A percentile compares a stretch with the other conserved stretches of the same genome.
Evolutionary conservation across 768 basidiomycete species (phyloP).

Genomic region (Rhizopogon vulgaris): DNA sequence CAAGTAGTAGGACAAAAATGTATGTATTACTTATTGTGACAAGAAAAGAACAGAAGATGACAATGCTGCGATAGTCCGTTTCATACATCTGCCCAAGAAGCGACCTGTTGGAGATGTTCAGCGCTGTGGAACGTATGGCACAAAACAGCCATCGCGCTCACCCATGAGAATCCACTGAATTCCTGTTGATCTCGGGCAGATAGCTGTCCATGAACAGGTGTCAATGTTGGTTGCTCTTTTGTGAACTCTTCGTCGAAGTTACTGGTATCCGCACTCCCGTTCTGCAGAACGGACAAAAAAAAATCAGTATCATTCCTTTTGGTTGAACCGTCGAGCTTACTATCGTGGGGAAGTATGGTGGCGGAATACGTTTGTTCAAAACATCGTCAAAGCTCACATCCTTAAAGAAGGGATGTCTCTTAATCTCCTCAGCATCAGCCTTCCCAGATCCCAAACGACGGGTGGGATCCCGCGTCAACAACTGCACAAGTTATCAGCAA

Average conservation of each 20-base stretch:
- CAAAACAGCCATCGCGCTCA: conserved; percentile 19
- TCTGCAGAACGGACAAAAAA: conserved; percentile 35
- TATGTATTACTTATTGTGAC: conserved; percentile 26
- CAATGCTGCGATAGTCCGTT: conserved; percentile 24
- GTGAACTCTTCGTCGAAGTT: conserved; percentile 99
- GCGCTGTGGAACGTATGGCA: not conserved
- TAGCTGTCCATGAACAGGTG: conserved; percentile 93
- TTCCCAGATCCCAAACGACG: conserved; percentile 90
- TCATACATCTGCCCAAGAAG: conserved; percentile 55
- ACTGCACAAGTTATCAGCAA: conserved; percentile 35
- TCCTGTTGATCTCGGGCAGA: conserved; percentile 88
- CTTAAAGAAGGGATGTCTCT: conserved; percentile 96
- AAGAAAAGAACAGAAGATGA: conserved; percentile 23
- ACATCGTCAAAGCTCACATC: conserved; percentile 97
- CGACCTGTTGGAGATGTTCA: conserved; percentile 19
- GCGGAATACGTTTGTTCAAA: conserved; percentile 93
- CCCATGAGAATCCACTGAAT: conserved; percentile 98
- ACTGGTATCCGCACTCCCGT: conserved; percentile 79
- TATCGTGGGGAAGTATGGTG: conserved; percentile 95
- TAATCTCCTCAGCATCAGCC: conserved; percentile 94
- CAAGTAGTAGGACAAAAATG: conserved; percentile 25
- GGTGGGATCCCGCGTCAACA: conserved; percentile 85
- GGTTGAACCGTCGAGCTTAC: conserved; percentile 39
- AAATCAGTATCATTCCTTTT: conserved; percentile 9
- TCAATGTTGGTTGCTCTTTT: conserved; percentile 91